Evolutionary conservation across 768 basidiomycete genomes (phyloP).

Genomic region (Leccinum aurantiacum): DNA sequence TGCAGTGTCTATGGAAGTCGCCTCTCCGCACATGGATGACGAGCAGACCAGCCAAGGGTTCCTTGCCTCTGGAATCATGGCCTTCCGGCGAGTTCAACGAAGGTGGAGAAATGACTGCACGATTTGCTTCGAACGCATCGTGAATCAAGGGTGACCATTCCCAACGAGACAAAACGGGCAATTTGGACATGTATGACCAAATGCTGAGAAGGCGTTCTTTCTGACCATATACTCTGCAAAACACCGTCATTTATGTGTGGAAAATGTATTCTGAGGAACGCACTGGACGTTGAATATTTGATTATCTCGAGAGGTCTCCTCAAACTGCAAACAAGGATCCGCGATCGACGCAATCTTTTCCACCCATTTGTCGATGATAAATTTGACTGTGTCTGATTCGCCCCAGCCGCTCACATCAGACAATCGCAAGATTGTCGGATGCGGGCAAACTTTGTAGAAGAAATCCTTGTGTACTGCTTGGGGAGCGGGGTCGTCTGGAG

Average conservation of each 20-base stretch:
- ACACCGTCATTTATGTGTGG: neutral
- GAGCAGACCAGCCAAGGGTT: slow-evolving; percentile 38
- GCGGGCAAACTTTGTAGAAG: slow-evolving; percentile 39
- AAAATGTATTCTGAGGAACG: slow-evolving; percentile 3
- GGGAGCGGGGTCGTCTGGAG: slow-evolving; percentile 28
- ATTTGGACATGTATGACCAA: slow-evolving; percentile 33
- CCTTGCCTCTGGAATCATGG: slow-evolving; percentile 2
- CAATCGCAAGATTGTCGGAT: slow-evolving; percentile 33
- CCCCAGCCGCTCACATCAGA: slow-evolving; percentile 24
- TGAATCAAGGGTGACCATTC: slow-evolving; percentile 36
- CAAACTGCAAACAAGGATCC: slow-evolving; percentile 41
- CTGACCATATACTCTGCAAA: slow-evolving; percentile 31
- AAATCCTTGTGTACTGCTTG: slow-evolving; percentile 37
- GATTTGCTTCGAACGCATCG: slow-evolving; percentile 27
- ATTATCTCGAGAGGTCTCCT: slow-evolving; percentile 17
- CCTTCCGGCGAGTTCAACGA: slow-evolving; percentile 11
- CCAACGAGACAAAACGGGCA: slow-evolving; percentile 36
- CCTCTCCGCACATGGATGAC: slow-evolving; percentile 52
- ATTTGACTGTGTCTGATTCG: slow-evolving; percentile 25
- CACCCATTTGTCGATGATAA: slow-evolving; percentile 37
- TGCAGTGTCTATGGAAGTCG: slow-evolving; percentile 47
- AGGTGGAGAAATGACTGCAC: slow-evolving; percentile 18
- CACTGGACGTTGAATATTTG: slow-evolving; percentile 20
- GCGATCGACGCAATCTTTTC: slow-evolving; percentile 33
- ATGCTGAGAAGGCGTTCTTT: slow-evolving; percentile 32